Base-by-base conservation (phyloP, 106 monocot species). In the Gastrodia elata region DNA sequence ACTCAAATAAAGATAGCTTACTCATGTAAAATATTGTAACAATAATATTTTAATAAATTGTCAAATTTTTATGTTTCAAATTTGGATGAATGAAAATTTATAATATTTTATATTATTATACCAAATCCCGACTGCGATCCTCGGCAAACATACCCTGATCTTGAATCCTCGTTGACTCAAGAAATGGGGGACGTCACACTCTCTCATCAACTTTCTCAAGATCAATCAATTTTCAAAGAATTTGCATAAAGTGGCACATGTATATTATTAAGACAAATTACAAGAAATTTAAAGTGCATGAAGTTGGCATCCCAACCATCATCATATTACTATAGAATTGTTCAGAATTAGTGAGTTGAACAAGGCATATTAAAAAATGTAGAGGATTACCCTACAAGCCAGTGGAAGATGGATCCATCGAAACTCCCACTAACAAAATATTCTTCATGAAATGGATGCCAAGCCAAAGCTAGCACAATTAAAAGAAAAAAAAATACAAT, bases 381-480 rank as follows among this genome's bases (percentile, higher is more conserved):
- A 57, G 34, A 75, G 76, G 38, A 68, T 89, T 89, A 98, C 98
- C 98, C 98, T 34, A 98, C 93, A 84, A 98, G 84, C 98, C 98
- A 98, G 83, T 98, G 98, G 82, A 98, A 93, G 74, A 98, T 93
- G 36, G 98, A 85, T 68, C 98, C 98, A 80, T 98, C 93, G 84
- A 82, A 93, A 77, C 93, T 98, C 74, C 98, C 98, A 74, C 98
- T 98, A 35, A 91, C 93, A 80, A 98, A 98, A 77, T 98, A 98
- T 59, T 98, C 98, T 84, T 98, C 98, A 72, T 98, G 93, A 78
- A 93, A 98, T 70, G 98, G 98, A 84, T 98, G 98, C 98, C 98
- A 98, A 72, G 98, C 98, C 84, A 98, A 80, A 77, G 93, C 98
- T 98, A 78, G 48, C 22, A 71, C 75, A 81, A 80, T 20, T n/a